These are phyloP conservation scores for Cunninghamia lanceolata DNA, from an alignment of 75 land plant genomes.

Conservation along the genomic window DNA sequence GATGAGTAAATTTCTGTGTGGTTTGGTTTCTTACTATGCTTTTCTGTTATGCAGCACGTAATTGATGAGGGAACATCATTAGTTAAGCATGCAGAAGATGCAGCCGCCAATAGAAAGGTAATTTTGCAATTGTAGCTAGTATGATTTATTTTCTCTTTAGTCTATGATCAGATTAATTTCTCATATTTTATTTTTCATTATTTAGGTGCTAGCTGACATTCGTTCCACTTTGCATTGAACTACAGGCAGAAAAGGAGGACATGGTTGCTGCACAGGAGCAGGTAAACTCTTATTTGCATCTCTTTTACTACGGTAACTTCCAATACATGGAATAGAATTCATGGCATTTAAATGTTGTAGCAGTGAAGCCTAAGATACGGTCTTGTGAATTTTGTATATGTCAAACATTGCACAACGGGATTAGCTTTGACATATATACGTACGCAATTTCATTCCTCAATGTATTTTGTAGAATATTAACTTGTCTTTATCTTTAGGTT, in stretches of 20 bases:
- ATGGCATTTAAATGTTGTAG: not conserved
- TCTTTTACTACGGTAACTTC: not conserved
- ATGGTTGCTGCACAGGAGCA: constrained; percentile 85
- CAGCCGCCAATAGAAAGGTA: constrained; percentile 91
- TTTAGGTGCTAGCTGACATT: not conserved
- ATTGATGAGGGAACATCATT: constrained; percentile 88
- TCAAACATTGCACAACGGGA: not conserved
- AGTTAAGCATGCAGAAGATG: constrained; percentile 97
- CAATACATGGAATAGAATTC: not conserved
- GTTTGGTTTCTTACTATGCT: not conserved
- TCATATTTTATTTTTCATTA: not conserved
- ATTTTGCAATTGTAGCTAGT: not conserved
- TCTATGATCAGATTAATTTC: not conserved
- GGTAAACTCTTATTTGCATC: constrained; percentile 31
- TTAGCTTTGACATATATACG: not conserved
- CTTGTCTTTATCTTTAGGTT: not conserved
- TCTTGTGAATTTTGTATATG: not conserved
- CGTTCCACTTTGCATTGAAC: not conserved
- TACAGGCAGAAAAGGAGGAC: constrained; percentile 94
- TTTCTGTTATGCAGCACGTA: constrained; percentile 68
- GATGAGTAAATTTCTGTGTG: not conserved
- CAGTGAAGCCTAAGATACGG: not conserved
- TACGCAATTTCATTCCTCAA: not conserved
- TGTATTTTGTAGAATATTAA: not conserved
- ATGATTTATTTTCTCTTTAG: not conserved